Base-by-base conservation (phyloP, 1,284 basidiomycete species). In the Cutaneotrichosporon curvatum region DNA sequence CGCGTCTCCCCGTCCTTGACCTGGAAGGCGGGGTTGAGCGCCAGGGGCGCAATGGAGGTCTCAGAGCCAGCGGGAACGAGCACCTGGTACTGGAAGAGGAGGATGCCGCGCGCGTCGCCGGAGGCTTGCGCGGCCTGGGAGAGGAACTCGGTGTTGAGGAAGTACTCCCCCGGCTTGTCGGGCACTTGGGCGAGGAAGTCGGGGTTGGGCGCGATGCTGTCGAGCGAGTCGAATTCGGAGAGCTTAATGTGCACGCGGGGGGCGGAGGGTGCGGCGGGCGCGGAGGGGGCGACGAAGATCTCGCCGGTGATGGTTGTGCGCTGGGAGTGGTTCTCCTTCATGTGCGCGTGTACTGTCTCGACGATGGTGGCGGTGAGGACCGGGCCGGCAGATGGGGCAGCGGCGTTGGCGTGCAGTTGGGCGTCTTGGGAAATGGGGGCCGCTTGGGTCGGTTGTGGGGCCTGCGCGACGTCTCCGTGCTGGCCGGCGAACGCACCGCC, bases 41-140 rank as follows among this genome's bases (percentile, higher is more conserved):
- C 45, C 4, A 79, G 48, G 0, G 76, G 77, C 1, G 74, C 62
- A 30, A 62, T 63, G 10, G 57, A 43, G 1, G 43, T 20, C 20
- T 71, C 68, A 18, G 65, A 33, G 1, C 63, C 63, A 11, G 67
- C 61, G 5, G 67, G 60, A 11, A 75, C 60, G 44, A 74, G 67
- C 16, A 78, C 67, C 44, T 77, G 74, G 52, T 79, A 79, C 57
- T 75, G 75, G 62, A 79, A 71, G 21, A 77, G 59, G 30, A 73
- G 56, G 47, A 53, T 67, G 54, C 47, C 68, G 40, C 53, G 52
- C 22, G 39, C 33, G 5, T 36, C 52, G 7, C 40, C 28, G 41
- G 55, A 11, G n/a, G 40, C 36, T 3, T 22, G 39, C 16, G 49
- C 62, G 30, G 52, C 60, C 8, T 49, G 45, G 1, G 67, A 57